Evolutionary conservation across 2,329 filamentous ascomycete species (phyloP).

Genomic region (Didymella segeticola): DNA sequence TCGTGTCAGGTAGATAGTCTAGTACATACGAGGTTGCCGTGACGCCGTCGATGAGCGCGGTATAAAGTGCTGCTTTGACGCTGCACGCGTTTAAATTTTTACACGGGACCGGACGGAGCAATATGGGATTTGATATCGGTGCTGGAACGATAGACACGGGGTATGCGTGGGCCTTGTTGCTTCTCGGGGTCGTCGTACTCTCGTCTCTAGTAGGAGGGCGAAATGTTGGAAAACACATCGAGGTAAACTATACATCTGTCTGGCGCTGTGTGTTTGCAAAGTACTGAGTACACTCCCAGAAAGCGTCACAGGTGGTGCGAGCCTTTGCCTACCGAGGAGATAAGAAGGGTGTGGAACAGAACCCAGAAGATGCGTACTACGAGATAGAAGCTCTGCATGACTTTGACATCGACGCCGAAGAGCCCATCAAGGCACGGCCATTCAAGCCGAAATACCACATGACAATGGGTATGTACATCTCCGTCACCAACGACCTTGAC

Average conservation of each 20-base stretch:
- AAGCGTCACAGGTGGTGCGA: background rate
- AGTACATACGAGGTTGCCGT: background rate
- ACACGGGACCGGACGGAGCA: background rate
- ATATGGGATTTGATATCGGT: background rate
- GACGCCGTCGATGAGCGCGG: background rate
- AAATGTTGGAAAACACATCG: background rate
- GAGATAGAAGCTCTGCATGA: slow-evolving; percentile 55
- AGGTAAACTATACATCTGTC: background rate
- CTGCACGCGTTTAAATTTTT: background rate
- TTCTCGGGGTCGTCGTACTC: slow-evolving; percentile 6
- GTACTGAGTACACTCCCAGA: background rate
- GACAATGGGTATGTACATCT: slow-evolving; percentile 66
- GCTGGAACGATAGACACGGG: background rate
- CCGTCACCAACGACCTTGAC: background rate
- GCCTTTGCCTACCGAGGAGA: background rate
- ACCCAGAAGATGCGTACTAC: slow-evolving; percentile 44
- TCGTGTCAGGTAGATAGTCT: background rate
- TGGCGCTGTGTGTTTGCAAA: no score
- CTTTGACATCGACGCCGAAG: slow-evolving; percentile 60
- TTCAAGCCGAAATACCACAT: slow-evolving; percentile 69
- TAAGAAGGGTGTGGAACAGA: background rate
- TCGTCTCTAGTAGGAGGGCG: background rate
- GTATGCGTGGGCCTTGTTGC: background rate
- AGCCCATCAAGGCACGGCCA: slow-evolving; percentile 61
- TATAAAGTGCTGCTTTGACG: background rate